Evolutionary conservation across 768 basidiomycete genomes (phyloP).

Genomic region (Dioszegia hungarica): DNA sequence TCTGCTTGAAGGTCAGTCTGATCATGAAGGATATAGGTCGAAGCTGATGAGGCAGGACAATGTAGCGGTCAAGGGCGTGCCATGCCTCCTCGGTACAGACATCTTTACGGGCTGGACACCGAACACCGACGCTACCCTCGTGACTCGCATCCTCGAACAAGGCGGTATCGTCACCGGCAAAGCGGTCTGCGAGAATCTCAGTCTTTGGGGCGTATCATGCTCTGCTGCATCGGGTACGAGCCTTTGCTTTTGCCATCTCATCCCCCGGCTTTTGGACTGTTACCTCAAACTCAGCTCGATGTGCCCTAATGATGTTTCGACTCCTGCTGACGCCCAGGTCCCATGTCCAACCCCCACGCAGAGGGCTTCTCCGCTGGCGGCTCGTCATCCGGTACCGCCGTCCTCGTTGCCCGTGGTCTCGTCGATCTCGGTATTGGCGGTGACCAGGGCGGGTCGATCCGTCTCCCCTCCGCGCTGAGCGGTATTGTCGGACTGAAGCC

Average conservation of each 20-base stretch:
- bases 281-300: not conserved
- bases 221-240: constrained; percentile 23
- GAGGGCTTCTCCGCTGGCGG: constrained; percentile 52
- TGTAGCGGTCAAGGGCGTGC: constrained; percentile 52
- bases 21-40: not conserved
- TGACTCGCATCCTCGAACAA: constrained; percentile 53
- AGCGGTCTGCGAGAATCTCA: constrained; percentile 49
- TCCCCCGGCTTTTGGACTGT: not conserved
- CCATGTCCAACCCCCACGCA: constrained; percentile 52
- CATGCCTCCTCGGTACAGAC: constrained; percentile 52
- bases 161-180: constrained; percentile 52
- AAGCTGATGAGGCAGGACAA: constrained; percentile 35
- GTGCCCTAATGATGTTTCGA: not conserved
- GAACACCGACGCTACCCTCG: constrained; percentile 53
- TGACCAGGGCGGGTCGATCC: constrained; percentile 55
- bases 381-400: constrained; percentile 53
- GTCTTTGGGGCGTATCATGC: constrained; percentile 22
- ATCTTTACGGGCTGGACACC: constrained; percentile 49
- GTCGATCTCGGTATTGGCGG: constrained; percentile 54
- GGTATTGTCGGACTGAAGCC: constrained; percentile 54
- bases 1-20: constrained; percentile 51
- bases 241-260: not conserved
- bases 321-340: constrained; percentile 13
- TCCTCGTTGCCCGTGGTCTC: constrained; percentile 50
- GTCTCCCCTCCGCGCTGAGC: constrained; percentile 49